Conservation (phyloP, 1,284 basidiomycete species). For the Rhizoctonia solani region DNA sequence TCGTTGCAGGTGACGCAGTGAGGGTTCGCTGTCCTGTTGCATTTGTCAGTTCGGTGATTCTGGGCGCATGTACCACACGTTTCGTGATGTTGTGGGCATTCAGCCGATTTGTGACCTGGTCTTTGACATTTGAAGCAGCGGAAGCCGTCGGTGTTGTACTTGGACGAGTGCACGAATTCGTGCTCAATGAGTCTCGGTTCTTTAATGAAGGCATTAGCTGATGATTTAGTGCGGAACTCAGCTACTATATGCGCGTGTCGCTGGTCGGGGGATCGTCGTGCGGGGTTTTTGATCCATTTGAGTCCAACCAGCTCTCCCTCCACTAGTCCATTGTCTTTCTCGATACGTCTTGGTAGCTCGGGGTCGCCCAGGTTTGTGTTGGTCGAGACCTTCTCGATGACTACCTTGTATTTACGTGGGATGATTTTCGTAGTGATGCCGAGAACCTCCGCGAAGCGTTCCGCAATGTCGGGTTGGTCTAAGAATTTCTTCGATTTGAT, state of each 20-base stretch:
- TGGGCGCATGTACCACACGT: slow-evolving; percentile 4
- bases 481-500: no score
- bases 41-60: not conserved
- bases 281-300: no score
- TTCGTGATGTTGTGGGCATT: not conserved
- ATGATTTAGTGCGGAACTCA: not conserved
- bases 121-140: slow-evolving; percentile 17
- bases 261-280: no score
- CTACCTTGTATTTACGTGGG: not conserved
- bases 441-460: no score
- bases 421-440: no score
- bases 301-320: not conserved
- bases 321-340: not conserved
- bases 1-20: slow-evolving; percentile 7
- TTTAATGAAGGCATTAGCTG: not conserved
- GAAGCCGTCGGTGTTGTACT: not conserved
- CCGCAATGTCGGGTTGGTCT: no score
- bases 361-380: not conserved
- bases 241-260: no score
- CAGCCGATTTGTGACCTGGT: not conserved
- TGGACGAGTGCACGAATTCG: not conserved
- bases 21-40: not conserved
- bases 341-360: not conserved
- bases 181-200: not conserved
- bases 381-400: slow-evolving; percentile 1